A percentile compares a stretch with the other conserved stretches of the same genome.
These are phyloP conservation scores for Tephrocybe rancida DNA, from an alignment of 768 basidiomycete species.

Conservation along the genomic window DNA sequence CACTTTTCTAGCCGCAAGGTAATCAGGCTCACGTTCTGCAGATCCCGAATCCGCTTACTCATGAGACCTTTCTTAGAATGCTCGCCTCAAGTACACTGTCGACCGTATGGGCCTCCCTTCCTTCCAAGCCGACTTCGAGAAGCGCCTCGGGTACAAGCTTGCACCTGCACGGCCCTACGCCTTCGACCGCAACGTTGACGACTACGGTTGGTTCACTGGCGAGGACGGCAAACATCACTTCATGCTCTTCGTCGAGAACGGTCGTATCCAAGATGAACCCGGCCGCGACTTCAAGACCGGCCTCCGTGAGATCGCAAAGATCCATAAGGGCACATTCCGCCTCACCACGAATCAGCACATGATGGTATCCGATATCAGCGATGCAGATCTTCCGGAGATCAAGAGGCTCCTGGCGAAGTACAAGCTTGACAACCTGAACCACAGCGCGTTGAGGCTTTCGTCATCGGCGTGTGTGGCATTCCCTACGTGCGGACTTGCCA, in stretches of 20 bases:
- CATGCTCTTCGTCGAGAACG: conserved; percentile 95
- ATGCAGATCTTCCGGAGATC: conserved; percentile 74
- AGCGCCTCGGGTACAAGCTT: conserved; percentile 79
- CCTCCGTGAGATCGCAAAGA: conserved; percentile 87
- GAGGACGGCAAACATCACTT: conserved; percentile 90
- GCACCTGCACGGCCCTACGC: conserved; percentile 72
- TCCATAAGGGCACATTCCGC: conserved; percentile 93
- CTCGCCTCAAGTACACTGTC: conserved; percentile 94
- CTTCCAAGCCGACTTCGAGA: conserved; percentile 91
- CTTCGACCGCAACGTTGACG: conserved; percentile 90
- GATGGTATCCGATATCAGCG: conserved; percentile 79
- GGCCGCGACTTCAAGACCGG: conserved; percentile 91
- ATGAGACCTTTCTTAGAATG: conserved; percentile 51
- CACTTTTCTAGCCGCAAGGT: conserved; percentile 54
- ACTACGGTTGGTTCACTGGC: conserved; percentile 92
- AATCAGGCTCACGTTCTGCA: conserved; percentile 6
- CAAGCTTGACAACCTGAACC: conserved; percentile 85
- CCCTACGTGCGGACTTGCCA: conserved; percentile 80
- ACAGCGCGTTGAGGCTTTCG: conserved; percentile 79
- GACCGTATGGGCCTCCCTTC: conserved; percentile 90
- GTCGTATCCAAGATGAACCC: conserved; percentile 94
- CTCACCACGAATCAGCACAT: conserved; percentile 96
- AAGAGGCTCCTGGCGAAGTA: conserved; percentile 81
- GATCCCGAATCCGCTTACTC: conserved; percentile 4
- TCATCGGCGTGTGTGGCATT: conserved; percentile 97